Evolutionary conservation across 176 grass and related monocot genomes (phyloP), one percentile per base, ranked within the genome.

Genomic region (Carex kokanica): DNA sequence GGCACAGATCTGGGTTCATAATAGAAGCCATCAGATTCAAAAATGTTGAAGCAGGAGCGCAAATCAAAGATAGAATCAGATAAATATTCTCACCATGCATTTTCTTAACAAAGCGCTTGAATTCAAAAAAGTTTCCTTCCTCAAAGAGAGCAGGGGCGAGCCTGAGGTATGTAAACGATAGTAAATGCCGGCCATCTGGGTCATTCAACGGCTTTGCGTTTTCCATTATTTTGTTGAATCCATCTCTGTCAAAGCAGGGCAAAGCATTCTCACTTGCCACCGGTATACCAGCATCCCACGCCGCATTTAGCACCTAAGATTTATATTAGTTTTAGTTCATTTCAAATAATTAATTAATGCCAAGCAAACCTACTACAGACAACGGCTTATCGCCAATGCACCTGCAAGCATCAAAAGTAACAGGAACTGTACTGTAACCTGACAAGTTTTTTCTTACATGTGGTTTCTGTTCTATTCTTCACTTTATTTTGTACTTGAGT

Each of bases 171-270:
- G 90, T 98, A 85, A 98, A 98, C 45, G 90, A 90, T 29, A 86
- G 86, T 23, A 98, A 74, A 82, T 98, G 90, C 0, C 87, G 85
- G 24, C 95, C 90, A 82, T 94, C 92, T 55, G 95, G 95, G 60
- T 94, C 89, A 79, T 94, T 91, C 55, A 60, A 86, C 32, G 95
- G 92, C 78, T 94, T 98, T 55, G 90, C 87, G 54, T 87, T 91
- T 74, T 98, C 89, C 69, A 98, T 60, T 75, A 92, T 94, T 85
- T 94, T 98, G 84, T 93, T 98, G 72, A 89, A 98, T 20, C 90
- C 90, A 63, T 94, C 92, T 90, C 95, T 94, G 29, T 94, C 95
- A 31, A 94, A 98, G 84, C 92, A 98, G 62, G 92, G 90, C 61
- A 98, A 85, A 64, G 89, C 90, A 70, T 98, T 98, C 85, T 98